Base-by-base conservation (phyloP, 805 yeast species). In the Ogataea methylovora region DNA sequence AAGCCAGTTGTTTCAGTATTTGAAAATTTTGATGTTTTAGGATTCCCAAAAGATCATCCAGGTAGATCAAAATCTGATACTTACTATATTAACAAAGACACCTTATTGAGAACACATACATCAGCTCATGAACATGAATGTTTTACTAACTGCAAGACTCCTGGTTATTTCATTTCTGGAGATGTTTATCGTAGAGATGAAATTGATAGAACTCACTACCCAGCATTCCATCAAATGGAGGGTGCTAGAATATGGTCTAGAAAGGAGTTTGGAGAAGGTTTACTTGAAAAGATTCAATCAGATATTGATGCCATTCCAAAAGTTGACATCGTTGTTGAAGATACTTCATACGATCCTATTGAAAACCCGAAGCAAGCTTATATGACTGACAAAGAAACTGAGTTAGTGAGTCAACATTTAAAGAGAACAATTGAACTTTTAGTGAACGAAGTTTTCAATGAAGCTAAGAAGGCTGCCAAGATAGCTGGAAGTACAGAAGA, bases 141-240 rank as follows among this genome's bases (percentile, higher is more conserved):
- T 51, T 90, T 86, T 59, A 64, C 68, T 29, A 58, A 59, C 2
- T 67, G 77, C 34, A 52, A 69, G 19, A 78, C 90, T 0, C 87
- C 94, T 0, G 97, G 97, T 0, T 92, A 84, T 57, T 70, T 92
- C 43, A 88, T 92, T 30, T 73, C 94, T 10, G 98, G 97, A 1
- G 98, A 92, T 57, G 98, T 92, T 8, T 92, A 88, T 53, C 71
- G 98, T 50, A 72, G 95, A 49, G 98, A 92, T 59, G 95, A 90
- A 49, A 85, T 92, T 37, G 98, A 92, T 58, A 70, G 84, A 44
- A 87, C 97, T 0, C 98, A 92, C 56, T 92, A 92, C 54, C 97
- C 98, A 1, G 97, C 84, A 1, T 92, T 92, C 61, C 97, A 92
- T 51, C 98, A 92, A 58, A 76, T 92, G 86, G 98, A 92, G 60